Evolutionary conservation across 2,329 filamentous ascomycete genomes (phyloP).

Genomic region (Pseudocercospora vitis): DNA sequence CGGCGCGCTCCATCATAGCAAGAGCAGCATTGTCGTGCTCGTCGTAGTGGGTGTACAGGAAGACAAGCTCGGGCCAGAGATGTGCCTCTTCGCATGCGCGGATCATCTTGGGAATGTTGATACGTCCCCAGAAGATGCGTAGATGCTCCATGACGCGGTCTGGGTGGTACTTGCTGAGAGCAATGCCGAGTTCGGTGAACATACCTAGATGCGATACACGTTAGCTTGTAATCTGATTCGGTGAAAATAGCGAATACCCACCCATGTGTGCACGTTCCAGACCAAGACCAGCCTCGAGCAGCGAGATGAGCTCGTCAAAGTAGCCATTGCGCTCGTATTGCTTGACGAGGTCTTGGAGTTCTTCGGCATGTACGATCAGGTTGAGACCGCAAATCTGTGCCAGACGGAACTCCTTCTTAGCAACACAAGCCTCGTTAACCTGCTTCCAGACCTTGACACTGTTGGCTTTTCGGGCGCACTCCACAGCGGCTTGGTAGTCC

Average conservation of each 20-base stretch:
- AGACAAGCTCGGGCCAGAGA: conserved; percentile 95
- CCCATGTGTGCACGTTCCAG: conserved; percentile 61
- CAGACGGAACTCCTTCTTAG: conserved; percentile 97
- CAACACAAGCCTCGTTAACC: conserved; percentile 92
- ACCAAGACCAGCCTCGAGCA: conserved; percentile 92
- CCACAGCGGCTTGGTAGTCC: conserved; percentile 96
- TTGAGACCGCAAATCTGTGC: conserved; percentile 99
- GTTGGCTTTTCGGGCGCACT: conserved; percentile 97
- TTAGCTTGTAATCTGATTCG: no score
- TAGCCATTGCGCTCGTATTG: conserved; percentile 97
- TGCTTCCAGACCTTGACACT: conserved; percentile 99
- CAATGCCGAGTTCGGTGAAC: conserved; percentile 91
- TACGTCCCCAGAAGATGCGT: conserved; percentile 95
- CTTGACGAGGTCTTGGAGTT: conserved; percentile 86
- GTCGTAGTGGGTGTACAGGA: conserved; percentile 97
- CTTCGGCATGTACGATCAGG: conserved; percentile 94
- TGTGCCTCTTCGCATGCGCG: conserved; percentile 89
- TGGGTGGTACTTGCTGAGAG: conserved; percentile 89
- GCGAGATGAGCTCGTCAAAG: conserved; percentile 94
- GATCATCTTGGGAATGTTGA: conserved; percentile 98
- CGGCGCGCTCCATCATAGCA: conserved; percentile 95
- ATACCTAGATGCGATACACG: no score
- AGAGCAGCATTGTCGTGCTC: conserved; percentile 97
- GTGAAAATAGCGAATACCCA: no score
- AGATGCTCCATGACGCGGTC: conserved; percentile 98